Evolutionary conservation across 352 stramenopile species (phyloP), one percentile per base, ranked within the genome.

Genomic region (Phytophthora europaea): DNA sequence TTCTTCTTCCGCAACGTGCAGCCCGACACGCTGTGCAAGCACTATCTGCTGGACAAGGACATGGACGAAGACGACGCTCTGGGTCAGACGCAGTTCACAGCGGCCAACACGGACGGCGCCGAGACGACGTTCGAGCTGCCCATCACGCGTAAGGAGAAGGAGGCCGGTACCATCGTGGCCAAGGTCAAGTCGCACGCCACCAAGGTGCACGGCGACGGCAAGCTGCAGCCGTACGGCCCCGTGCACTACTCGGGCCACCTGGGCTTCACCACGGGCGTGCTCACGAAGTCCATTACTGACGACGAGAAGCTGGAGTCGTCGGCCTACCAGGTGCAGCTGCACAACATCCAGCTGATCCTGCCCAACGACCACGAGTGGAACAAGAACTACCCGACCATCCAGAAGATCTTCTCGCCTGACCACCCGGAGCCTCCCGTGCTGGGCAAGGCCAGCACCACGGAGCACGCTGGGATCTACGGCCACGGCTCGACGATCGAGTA

Each of bases 11-110:
- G 57, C 12, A 82, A 82, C 64, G 76, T 82, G 36, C 59, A 68
- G 8, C 67, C 65, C 18, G 61, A 78, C 65, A 59, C 72, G 12
- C 15, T 73, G 15, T 80, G 73, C 61, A 78, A 74, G 33, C 52
- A 81, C 6, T 74, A 70, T n/a, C 47, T 83, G 38, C 64, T 77
- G 16, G 76, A 83, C 52, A 79, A 83, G 63, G 76, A 83, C 73
- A 54, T 79, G 36, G 73, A 74, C 51, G 36, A 55, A 0, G 76
- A 83, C 33, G 76, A 83, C 51, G 60, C 72, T 26, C 55, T 83
- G 31, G 76, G 76, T 2, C 55, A 75, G 40, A 77, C 76, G 15
- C 70, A 74, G 20, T 81, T 83, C 43, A 64, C 47, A 5, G 58
- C 70, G 0, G 18, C 36, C 36, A 73, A 83, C 26, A 81, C 76